Conservation (phyloP, 2,329 filamentous ascomycete genomes). For the Ascosphaera pollenicola region DNA sequence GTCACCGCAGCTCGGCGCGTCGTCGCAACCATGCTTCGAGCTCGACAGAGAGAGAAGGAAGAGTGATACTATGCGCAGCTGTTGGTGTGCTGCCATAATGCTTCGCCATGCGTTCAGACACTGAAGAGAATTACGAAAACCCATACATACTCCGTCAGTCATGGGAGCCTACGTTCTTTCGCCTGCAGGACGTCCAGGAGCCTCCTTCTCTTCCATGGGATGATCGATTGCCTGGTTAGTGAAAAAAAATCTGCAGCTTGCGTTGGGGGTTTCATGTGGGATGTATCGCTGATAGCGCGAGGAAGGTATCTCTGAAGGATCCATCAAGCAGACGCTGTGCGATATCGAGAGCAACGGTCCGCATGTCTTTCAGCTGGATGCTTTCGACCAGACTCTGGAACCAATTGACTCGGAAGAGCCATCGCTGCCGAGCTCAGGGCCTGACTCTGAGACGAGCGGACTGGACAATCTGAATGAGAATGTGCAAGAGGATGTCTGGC, state of each 20-base stretch:
- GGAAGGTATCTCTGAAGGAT: too few species aligned
- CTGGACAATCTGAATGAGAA: too few species aligned
- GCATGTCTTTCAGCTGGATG: constrained; percentile 13
- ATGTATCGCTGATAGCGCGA: too few species aligned
- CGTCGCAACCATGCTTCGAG: too few species aligned
- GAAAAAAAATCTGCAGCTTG: too few species aligned
- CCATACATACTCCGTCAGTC: constrained; percentile 16
- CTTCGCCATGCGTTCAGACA: constrained; percentile 4
- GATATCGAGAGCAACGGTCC: constrained; percentile 8
- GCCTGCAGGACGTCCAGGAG: constrained; percentile 15
- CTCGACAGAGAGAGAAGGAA: too few species aligned
- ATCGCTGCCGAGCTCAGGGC: not conserved
- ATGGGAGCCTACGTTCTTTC: constrained; percentile 18
- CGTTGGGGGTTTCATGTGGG: too few species aligned
- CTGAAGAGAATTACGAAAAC: constrained; percentile 6
- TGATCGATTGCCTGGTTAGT: constrained; percentile 11
- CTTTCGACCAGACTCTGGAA: constrained; percentile 11
- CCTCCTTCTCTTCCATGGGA: constrained; percentile 16
- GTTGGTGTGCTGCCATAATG: not conserved
- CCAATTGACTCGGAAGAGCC: constrained; percentile 6
- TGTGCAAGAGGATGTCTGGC: constrained; percentile 14
- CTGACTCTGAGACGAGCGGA: constrained; percentile 5
- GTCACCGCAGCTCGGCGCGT: too few species aligned
- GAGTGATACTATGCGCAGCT: too few species aligned
- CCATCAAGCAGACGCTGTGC: too few species aligned